A percentile compares a stretch with the other conserved stretches of the same genome.
Conservation (phyloP, 192 early-diverging fungal species). For the Linderina pennispora region DNA sequence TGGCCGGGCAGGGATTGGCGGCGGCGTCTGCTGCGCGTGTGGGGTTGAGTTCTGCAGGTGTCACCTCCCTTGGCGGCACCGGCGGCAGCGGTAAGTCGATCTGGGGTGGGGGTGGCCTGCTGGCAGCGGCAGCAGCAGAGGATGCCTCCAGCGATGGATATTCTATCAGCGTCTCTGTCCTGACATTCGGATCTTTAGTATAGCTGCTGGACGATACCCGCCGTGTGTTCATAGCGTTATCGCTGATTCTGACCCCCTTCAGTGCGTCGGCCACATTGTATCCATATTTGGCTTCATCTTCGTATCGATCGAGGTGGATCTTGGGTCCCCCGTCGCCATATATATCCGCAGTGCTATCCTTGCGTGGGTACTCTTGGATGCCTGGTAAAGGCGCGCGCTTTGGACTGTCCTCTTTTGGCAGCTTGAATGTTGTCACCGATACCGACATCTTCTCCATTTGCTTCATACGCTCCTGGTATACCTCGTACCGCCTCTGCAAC, state of each 20-base stretch:
- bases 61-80: no score
- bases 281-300: neutral
- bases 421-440: slow-evolving; percentile 25
- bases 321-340: neutral
- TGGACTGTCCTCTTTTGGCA: no score
- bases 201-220: neutral
- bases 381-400: no score
- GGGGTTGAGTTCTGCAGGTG: no score
- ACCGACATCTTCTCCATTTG: slow-evolving; percentile 22
- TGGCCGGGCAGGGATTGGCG: slow-evolving; percentile 1
- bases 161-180: neutral
- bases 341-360: neutral
- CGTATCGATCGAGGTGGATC: neutral
- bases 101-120: no score
- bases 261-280: neutral
- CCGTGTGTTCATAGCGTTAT: no score
- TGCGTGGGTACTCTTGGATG: slow-evolving; percentile 14
- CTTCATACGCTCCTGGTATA: slow-evolving; percentile 40
- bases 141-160: slow-evolving; percentile 1
- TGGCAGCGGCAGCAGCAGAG: no score
- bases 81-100: no score
- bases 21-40: slow-evolving; percentile 1
- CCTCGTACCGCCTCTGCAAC: slow-evolving; percentile 48
- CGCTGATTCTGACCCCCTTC: neutral
- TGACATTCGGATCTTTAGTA: neutral